phyloP scores from a whole-genome alignment of 2,329 filamentous ascomycete species.

The Hymenotorrendiella dingleyae region DNA sequence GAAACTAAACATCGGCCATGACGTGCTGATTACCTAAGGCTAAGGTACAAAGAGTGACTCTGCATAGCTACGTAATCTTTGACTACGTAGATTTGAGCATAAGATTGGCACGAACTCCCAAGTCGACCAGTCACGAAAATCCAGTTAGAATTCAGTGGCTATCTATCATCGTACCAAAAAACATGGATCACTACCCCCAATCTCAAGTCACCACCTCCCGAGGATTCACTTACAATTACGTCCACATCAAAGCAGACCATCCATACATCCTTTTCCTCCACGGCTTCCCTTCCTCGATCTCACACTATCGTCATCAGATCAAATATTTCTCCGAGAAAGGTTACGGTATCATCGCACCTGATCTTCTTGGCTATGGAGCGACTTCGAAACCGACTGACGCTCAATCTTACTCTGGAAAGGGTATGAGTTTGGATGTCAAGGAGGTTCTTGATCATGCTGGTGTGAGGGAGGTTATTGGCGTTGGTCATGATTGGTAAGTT shows the following conservation, averaged over 20 bases:
- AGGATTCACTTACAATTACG: slow-evolving; percentile 18
- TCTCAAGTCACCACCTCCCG: slow-evolving; percentile 1
- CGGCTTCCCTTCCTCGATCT: slow-evolving; percentile 40
- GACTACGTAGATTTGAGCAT: no score
- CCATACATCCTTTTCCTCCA: slow-evolving; percentile 39
- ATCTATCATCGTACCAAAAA: not conserved
- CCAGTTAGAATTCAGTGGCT: no score
- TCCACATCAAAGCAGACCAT: not conserved
- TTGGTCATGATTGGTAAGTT: slow-evolving; percentile 22
- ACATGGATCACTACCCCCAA: not conserved
- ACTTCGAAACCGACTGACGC: slow-evolving; percentile 28
- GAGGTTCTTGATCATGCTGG: slow-evolving; percentile 30
- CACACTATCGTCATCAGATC: slow-evolving; percentile 33
- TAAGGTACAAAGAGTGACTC: no score
- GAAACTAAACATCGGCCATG: no score
- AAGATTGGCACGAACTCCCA: no score
- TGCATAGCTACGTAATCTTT: no score
- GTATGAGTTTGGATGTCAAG: slow-evolving; percentile 31
- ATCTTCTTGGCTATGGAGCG: slow-evolving; percentile 36
- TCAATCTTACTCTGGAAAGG: slow-evolving; percentile 27
- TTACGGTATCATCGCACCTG: slow-evolving; percentile 38
- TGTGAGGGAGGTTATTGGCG: slow-evolving; percentile 11
- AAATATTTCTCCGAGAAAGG: slow-evolving; percentile 25
- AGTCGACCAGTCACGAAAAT: no score
- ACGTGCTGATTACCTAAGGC: no score